A percentile compares a stretch with the other conserved stretches of the same genome.
These are phyloP conservation scores for Mycena vulgaris DNA, from an alignment of 768 basidiomycete genomes.

Conservation along the genomic window DNA sequence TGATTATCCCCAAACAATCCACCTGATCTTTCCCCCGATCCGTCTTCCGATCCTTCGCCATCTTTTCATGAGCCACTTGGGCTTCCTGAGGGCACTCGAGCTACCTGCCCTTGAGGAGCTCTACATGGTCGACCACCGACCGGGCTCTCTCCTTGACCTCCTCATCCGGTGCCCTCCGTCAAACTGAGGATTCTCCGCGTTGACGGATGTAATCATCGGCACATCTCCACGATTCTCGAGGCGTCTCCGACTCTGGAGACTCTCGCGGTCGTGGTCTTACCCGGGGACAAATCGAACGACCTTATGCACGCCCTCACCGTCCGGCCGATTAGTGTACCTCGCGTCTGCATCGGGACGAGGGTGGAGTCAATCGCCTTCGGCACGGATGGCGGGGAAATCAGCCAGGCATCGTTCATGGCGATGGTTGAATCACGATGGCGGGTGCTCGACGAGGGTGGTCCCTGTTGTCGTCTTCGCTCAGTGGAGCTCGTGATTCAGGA, in stretches of 20 bases:
- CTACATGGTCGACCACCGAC: background rate
- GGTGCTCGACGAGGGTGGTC: background rate
- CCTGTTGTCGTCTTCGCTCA: background rate
- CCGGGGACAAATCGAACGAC: background rate
- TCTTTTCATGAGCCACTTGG: background rate
- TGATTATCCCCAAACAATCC: background rate
- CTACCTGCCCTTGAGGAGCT: background rate
- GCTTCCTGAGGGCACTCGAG: background rate
- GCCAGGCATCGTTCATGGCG: background rate
- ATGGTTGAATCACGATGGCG: background rate
- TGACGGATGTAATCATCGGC: background rate
- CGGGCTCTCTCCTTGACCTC: background rate
- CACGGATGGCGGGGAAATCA: background rate
- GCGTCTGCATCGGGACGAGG: background rate
- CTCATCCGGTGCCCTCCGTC: background rate
- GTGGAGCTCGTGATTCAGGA: background rate
- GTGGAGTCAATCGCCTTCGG: background rate
- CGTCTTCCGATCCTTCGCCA: slow-evolving; percentile 12
- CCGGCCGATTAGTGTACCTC: no score
- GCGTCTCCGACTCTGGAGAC: background rate
- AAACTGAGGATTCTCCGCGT: background rate
- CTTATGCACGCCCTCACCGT: background rate
- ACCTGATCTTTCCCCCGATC: background rate
- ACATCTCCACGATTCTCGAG: background rate
- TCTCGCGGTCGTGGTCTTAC: background rate